Conservation (phyloP, 495 filamentous ascomycete genomes). For the Letharia lupina region DNA sequence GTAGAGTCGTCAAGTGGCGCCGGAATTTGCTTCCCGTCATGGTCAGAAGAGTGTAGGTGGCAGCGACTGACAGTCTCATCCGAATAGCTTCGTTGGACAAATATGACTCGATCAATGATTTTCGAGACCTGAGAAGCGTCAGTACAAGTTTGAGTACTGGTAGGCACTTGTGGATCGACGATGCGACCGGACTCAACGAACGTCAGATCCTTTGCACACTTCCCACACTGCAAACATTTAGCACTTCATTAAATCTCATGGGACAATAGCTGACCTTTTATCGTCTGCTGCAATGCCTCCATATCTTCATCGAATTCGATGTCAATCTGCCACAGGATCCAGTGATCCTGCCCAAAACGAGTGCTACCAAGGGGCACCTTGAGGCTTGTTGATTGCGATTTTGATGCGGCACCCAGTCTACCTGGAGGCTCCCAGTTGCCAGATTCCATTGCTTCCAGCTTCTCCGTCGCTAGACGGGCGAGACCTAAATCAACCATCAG, state of each 20-base stretch:
- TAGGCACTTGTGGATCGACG: neutral
- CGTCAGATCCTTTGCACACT: neutral
- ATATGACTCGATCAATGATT: conserved; percentile 5
- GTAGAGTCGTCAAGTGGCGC: neutral
- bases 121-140: neutral
- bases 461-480: conserved; percentile 19
- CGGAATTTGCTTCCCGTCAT: neutral
- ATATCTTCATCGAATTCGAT: conserved; percentile 26
- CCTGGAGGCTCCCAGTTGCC: conserved; percentile 25
- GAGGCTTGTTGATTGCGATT: conserved; percentile 17
- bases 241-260: neutral
- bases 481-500: conserved; percentile 13
- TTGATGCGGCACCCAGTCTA: conserved; percentile 2
- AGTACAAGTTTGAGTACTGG: neutral
- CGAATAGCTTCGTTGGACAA: conserved; percentile 22
- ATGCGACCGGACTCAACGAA: neutral
- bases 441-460: conserved; percentile 29
- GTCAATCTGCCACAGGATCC: conserved; percentile 36
- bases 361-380: conserved; percentile 20
- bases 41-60: neutral
- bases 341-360: conserved; percentile 10
- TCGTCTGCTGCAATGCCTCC: conserved; percentile 24
- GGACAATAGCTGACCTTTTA: neutral
- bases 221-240: conserved; percentile 20
- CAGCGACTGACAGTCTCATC: conserved; percentile 21